Conservation (phyloP, 306 rosid species). For the Trifolium subterraneum region DNA sequence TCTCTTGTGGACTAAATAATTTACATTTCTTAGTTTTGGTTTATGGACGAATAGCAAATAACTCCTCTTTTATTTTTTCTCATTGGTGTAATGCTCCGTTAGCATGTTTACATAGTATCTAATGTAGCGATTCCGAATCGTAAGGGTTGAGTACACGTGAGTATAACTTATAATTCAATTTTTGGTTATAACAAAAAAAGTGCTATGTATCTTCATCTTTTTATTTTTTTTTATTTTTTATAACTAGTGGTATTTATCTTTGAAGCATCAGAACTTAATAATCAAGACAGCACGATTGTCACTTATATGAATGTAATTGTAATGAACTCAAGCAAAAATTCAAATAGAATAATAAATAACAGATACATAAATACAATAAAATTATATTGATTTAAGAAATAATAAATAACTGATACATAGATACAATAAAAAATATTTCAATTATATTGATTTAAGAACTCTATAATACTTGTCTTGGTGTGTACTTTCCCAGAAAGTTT, state of each 20-base stretch:
- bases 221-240: no score
- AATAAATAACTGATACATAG: background rate
- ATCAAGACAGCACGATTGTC: background rate
- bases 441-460: background rate
- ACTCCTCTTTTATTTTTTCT: no score
- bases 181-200: no score
- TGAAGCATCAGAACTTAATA: background rate
- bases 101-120: no score
- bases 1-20: no score
- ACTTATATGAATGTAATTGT: background rate
- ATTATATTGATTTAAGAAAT: background rate
- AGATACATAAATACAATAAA: background rate
- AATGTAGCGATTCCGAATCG: no score
- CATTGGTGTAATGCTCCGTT: no score
- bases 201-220: no score
- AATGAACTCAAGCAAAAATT: constrained; percentile 1
- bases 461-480: background rate
- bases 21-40: no score
- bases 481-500: background rate
- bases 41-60: no score
- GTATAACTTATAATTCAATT: no score
- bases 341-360: background rate
- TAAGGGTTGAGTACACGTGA: no score
- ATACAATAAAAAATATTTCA: constrained; percentile 4
- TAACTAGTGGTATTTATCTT: background rate